These are phyloP conservation scores for Talaromyces liani DNA, from an alignment of 495 filamentous ascomycete genomes.

Conservation along the genomic window DNA sequence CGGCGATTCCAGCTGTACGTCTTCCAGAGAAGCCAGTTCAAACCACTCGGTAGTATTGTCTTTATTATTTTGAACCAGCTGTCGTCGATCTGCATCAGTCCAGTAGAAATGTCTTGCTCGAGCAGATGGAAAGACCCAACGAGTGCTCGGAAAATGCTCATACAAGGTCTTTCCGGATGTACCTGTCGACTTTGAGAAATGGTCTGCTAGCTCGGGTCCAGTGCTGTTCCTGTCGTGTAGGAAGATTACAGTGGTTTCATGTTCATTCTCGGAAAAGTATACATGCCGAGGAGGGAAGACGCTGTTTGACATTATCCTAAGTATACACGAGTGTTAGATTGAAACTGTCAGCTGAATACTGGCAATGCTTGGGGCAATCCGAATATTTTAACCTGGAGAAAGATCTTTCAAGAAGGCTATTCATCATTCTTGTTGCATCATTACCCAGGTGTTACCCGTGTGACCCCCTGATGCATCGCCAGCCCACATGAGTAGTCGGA, in stretches of 20 bases:
- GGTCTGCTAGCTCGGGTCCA: background rate
- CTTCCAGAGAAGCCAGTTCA: slow-evolving; percentile 34
- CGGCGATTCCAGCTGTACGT: slow-evolving; percentile 37
- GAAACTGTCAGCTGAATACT: background rate
- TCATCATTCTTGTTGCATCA: background rate
- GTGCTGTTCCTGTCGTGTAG: slow-evolving; percentile 52
- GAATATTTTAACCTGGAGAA: background rate
- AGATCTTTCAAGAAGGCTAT: background rate
- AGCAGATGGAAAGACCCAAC: slow-evolving; percentile 40
- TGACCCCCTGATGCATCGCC: background rate
- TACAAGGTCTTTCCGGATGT: slow-evolving; percentile 27
- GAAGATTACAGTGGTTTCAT: slow-evolving; percentile 54
- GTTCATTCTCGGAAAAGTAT: slow-evolving; percentile 15
- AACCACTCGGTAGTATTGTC: slow-evolving; percentile 30
- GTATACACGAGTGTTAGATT: background rate
- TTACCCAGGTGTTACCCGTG: background rate
- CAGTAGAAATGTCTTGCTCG: slow-evolving; percentile 16
- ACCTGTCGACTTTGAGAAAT: slow-evolving; percentile 34
- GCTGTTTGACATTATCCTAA: background rate
- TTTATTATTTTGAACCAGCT: slow-evolving; percentile 2
- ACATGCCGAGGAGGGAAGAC: slow-evolving; percentile 1
- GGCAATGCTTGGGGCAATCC: background rate
- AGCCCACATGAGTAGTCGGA: background rate
- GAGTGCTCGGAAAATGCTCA: slow-evolving; percentile 20
- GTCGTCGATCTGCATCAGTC: background rate